Percentiles rank a stretch among this genome's conserved stretches.
phyloP scores from a whole-genome alignment of 129 eudicot genomes.

The Chrysanthemum seticuspe region DNA sequence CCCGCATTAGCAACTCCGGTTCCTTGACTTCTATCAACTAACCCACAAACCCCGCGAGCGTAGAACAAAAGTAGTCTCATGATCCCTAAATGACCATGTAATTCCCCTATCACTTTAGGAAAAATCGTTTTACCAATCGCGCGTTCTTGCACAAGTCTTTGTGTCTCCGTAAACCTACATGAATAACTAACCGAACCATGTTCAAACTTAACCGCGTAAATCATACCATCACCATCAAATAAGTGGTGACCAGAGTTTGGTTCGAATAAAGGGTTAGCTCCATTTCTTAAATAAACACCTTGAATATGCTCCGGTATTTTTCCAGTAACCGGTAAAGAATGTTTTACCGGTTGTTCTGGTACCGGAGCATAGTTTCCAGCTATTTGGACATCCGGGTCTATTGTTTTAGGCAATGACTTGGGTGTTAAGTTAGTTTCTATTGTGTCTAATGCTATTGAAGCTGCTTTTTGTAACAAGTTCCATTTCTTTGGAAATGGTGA shows the following conservation, averaged over 20 bases:
- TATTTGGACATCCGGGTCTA: conserved; percentile 38
- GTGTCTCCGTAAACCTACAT: conserved; percentile 39
- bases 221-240: conserved; percentile 54
- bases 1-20: conserved; percentile 49
- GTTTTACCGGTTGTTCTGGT: conserved; percentile 39
- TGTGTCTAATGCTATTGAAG: conserved; percentile 51
- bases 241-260: conserved; percentile 50
- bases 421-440: conserved; percentile 35
- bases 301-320: conserved; percentile 34
- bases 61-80: conserved; percentile 31
- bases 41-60: conserved; percentile 39
- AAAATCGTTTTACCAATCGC: conserved; percentile 35
- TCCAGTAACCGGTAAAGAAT: conserved; percentile 31
- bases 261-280: conserved; percentile 43
- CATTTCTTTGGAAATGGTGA: conserved; percentile 19
- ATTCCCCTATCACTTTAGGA: conserved; percentile 49
- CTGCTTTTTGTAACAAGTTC: conserved; percentile 53
- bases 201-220: conserved; percentile 38
- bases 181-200: conserved; percentile 39
- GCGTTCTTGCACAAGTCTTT: conserved; percentile 35
- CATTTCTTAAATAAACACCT: conserved; percentile 43
- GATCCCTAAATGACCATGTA: conserved; percentile 42
- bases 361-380: conserved; percentile 46
- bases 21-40: conserved; percentile 37
- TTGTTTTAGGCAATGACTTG: conserved; percentile 42